A percentile compares a stretch with the other conserved stretches of the same genome.
Conservation (phyloP, 176 grass and related monocot genomes). For the Oryza meridionalis region DNA sequence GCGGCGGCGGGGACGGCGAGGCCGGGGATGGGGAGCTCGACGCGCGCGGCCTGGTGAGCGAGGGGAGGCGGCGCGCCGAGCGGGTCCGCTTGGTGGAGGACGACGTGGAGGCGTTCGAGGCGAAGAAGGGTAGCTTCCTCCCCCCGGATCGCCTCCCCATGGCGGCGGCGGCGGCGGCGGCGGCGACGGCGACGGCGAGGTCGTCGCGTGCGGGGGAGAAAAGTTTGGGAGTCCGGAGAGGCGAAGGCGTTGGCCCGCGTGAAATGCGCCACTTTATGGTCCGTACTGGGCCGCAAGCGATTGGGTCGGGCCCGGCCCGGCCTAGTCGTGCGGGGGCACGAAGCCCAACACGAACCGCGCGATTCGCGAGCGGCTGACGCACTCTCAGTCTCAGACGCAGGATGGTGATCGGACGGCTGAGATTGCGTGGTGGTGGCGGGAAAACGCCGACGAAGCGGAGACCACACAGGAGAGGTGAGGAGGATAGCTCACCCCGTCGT, state of each 20-base stretch:
- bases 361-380: too few species aligned
- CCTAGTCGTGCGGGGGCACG: too few species aligned
- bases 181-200: neutral
- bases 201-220: slow-evolving; percentile 7
- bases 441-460: slow-evolving; percentile 10
- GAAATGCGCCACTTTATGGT: neutral
- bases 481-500: slow-evolving; percentile 15
- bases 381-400: neutral
- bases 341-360: neutral
- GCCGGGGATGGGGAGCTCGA: slow-evolving; percentile 10
- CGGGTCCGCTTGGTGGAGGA: slow-evolving; percentile 39
- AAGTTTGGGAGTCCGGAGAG: neutral
- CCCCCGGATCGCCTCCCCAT: slow-evolving; percentile 84
- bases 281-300: neutral
- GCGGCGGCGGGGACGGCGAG: slow-evolving; percentile 11
- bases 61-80: slow-evolving; percentile 43
- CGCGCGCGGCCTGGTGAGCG: slow-evolving; percentile 49
- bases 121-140: slow-evolving; percentile 81
- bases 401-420: slow-evolving; percentile 8
- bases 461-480: neutral
- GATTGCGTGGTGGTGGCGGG: neutral
- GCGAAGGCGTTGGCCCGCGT: neutral
- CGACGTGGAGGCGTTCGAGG: slow-evolving; percentile 32
- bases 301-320: neutral
- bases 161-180: neutral